phyloP scores from a whole-genome alignment of 352 stramenopile species.

The Achlya hypogyna region DNA sequence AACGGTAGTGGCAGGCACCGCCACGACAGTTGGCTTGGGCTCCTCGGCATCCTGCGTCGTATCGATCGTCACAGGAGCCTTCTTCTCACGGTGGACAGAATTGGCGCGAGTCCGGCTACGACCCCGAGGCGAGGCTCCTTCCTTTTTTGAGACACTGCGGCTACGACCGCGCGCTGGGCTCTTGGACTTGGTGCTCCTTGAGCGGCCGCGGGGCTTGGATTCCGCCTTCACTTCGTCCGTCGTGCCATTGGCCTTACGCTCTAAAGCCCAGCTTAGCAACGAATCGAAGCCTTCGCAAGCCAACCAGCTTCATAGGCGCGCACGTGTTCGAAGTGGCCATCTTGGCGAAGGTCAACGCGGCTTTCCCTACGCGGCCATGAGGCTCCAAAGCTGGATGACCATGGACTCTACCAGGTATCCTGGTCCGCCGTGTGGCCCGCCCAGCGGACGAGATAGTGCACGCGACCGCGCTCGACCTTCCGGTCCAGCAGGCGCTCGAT shows the following conservation, averaged over 20 bases:
- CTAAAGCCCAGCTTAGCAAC: background rate
- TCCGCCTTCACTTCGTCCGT: background rate
- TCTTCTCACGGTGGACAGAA: background rate
- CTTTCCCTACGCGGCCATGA: conserved; percentile 47
- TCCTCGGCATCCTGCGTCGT: background rate
- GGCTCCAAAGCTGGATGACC: background rate
- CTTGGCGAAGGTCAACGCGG: conserved; percentile 65
- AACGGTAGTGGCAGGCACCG: no score
- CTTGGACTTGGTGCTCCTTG: background rate
- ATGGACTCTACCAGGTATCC: conserved; percentile 78
- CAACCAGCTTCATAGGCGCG: conserved; percentile 58
- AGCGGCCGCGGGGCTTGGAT: background rate
- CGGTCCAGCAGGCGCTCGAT: conserved; percentile 51
- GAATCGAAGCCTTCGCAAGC: background rate
- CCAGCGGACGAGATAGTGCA: conserved; percentile 81
- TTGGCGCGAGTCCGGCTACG: background rate
- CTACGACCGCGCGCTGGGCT: conserved; percentile 13
- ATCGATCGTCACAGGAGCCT: background rate
- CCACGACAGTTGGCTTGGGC: no score
- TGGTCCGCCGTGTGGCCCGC: conserved; percentile 67
- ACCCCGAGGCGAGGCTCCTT: background rate
- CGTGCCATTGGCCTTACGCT: background rate
- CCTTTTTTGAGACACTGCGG: background rate
- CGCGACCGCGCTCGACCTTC: conserved; percentile 66
- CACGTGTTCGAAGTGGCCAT: conserved; percentile 64